Evolutionary conservation across 176 grass and related monocot genomes (phyloP), one percentile per base, ranked within the genome.

Genomic region (Avena eriantha): DNA sequence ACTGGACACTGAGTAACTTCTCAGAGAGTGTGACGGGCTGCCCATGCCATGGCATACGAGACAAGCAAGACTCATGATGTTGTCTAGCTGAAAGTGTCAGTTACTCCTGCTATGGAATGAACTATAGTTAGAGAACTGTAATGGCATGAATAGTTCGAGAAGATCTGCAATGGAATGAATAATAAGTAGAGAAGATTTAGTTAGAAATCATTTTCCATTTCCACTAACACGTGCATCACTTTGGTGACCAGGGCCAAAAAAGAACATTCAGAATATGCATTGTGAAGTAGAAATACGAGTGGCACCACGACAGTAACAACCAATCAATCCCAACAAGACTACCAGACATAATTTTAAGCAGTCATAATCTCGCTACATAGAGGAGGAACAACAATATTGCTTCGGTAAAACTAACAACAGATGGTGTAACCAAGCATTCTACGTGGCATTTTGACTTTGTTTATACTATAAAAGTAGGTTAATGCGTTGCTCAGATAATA

Each of bases 1-100:
- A 84, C 93, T 97, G 0, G 95, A 97, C 26, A 98, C 85, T 3
- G 95, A 98, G 60, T 98, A 90, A 74, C 95, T 98, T 88, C 95
- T 91, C 61, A 98, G 91, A 35, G 95, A 98, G 35, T 90, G 89
- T 0, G 90, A 91, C n/a, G 95, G 90, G 76, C 95, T 98, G 59
- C 80, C 90, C 93, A 93, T 89, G 85, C 87, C 93, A 87, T 93
- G 95, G 7, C 95, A 98, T 67, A 93, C 95, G 41, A 98, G 91
- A 65, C 95, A 98, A 34, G 93, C 89, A 19, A 95, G 87, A 65
- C 93, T 95, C 95, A 98, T 98, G 82, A 61, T 90, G 29, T 46
- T 72, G 63, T 61, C 49, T 46, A 47, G 71, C 39, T 41, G 35
- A 86, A 90, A 82, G n/a, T 43, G n/a, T 17, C 16, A 6, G 26